These are phyloP conservation scores for Periconia digitata DNA, from an alignment of 2,329 filamentous ascomycete genomes.

Conservation along the genomic window DNA sequence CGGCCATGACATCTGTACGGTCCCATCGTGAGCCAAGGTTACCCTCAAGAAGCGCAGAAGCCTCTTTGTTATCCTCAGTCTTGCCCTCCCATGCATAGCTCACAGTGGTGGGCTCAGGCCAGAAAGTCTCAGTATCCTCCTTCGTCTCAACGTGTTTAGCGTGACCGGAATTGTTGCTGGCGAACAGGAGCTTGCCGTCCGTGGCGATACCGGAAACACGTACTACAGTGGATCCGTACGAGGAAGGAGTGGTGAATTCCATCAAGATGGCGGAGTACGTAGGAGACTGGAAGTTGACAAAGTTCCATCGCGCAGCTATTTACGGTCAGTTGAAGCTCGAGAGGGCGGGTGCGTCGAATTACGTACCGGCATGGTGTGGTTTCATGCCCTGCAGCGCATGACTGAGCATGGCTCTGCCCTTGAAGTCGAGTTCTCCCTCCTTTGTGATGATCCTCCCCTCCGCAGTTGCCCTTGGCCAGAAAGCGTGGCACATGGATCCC, in stretches of 20 bases:
- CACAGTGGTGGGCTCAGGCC: slow-evolving; percentile 80
- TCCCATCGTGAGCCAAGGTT: slow-evolving; percentile 71
- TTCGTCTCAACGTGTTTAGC: slow-evolving; percentile 70
- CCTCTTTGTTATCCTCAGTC: slow-evolving; percentile 72
- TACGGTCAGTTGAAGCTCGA: slow-evolving; percentile 11
- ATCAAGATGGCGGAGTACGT: slow-evolving; percentile 88
- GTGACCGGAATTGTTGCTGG: slow-evolving; percentile 63
- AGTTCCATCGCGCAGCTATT: slow-evolving; percentile 83
- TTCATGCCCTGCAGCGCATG: slow-evolving; percentile 98
- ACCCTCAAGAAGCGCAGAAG: slow-evolving; percentile 71
- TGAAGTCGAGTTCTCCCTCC: slow-evolving; percentile 78
- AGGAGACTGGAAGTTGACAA: slow-evolving; percentile 85
- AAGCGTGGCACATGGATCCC: slow-evolving; percentile 88
- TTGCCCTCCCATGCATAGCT: slow-evolving; percentile 79
- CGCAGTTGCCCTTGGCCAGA: slow-evolving; percentile 85
- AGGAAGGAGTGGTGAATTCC: slow-evolving; percentile 92
- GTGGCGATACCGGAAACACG: slow-evolving; percentile 80
- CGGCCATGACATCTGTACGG: slow-evolving; percentile 91
- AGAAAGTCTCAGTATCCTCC: slow-evolving; percentile 76
- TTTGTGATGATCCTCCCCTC: slow-evolving; percentile 84
- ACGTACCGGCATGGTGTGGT: slow-evolving; percentile 84
- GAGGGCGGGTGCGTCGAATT: background rate
- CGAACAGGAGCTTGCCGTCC: slow-evolving; percentile 77
- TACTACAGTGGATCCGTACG: slow-evolving; percentile 84
- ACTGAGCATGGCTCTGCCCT: slow-evolving; percentile 75